These are phyloP conservation scores for Breviolum minutum DNA, from an alignment of 73 alveolate genomes.

Conservation along the genomic window DNA sequence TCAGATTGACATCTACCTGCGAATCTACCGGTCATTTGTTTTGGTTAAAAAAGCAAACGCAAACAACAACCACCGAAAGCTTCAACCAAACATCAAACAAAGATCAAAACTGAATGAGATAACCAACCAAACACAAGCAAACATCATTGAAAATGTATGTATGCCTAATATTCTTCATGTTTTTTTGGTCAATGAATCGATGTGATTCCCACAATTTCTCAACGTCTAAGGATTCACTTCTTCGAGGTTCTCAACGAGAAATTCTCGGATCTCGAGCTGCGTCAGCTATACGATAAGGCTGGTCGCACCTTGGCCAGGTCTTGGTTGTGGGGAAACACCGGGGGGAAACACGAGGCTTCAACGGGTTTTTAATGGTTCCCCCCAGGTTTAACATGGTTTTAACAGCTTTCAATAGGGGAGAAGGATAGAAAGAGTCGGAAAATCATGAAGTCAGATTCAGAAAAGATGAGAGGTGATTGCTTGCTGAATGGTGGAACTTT, in stretches of 20 bases:
- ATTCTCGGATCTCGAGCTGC: slow-evolving; percentile 8
- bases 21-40: no score
- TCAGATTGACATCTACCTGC: no score
- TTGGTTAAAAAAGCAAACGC: no score
- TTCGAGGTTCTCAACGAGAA: slow-evolving; percentile 37
- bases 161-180: neutral
- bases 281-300: slow-evolving; percentile 7
- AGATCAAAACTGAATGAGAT: neutral
- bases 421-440: no score
- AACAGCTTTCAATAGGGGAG: no score
- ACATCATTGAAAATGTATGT: neutral
- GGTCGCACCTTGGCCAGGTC: neutral
- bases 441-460: no score
- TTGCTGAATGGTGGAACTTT: no score
- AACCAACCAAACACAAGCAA: neutral
- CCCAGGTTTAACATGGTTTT: no score
- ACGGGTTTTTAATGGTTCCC: no score
- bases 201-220: neutral
- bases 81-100: no score
- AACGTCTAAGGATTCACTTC: neutral
- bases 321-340: neutral
- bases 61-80: no score
- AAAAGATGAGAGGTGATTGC: no score
- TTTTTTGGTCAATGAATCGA: neutral
- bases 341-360: neutral